A percentile compares a stretch with the other conserved stretches of the same genome.
Conservation (phyloP, 148 eudicot species). For the Rhododendron ovatum region DNA sequence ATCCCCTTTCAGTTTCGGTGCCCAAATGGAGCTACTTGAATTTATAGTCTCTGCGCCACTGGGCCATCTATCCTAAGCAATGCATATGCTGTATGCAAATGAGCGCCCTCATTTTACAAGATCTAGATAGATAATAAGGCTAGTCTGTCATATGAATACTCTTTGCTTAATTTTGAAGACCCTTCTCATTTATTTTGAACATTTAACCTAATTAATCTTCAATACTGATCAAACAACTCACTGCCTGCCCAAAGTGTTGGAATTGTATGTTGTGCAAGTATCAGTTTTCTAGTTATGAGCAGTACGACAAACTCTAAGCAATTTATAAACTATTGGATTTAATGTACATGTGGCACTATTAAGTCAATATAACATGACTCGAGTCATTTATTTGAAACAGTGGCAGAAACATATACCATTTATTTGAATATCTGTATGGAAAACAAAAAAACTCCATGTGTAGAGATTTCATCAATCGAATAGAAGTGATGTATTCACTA, state of each 20-base stretch:
- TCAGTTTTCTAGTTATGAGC: neutral
- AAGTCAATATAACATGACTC: neutral
- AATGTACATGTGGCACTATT: neutral
- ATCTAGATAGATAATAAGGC: no score
- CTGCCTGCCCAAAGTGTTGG: no score
- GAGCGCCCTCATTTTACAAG: no score
- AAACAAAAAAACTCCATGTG: neutral
- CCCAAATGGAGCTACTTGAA: no score
- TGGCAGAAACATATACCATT: neutral
- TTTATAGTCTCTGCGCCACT: neutral
- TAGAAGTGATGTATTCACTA: neutral
- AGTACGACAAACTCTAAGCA: neutral
- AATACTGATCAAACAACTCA: no score
- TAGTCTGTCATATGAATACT: no score
- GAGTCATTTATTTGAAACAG: neutral
- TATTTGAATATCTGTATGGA: neutral
- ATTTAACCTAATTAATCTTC: no score
- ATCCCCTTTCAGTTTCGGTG: neutral
- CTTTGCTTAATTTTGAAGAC: neutral
- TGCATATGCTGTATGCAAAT: no score
- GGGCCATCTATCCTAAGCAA: no score
- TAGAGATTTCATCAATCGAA: neutral
- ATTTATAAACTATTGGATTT: neutral
- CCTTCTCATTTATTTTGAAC: neutral
- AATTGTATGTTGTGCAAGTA: no score